Evolutionary conservation across 768 basidiomycete genomes (phyloP), one percentile per base, ranked within the genome.

Genomic region (Gyrodon lividus): DNA sequence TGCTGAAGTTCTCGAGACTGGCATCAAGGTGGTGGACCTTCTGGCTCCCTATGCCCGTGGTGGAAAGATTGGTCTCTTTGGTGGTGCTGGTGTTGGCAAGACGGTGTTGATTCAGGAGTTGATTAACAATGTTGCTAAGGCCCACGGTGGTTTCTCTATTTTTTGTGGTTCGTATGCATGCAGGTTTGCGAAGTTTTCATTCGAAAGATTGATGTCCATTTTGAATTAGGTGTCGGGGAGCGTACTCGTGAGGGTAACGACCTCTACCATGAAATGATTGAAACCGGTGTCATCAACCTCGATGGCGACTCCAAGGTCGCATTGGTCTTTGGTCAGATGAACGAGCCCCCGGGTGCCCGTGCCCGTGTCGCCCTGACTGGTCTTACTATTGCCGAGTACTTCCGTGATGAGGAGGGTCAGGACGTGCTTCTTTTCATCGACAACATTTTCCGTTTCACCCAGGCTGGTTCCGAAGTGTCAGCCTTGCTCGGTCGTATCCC

Each of bases 371-470:
- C 97, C 59, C 86, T 99, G 65, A 98, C 97, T 63, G 97, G 97
- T 75, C 79, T 99, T 54, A 99, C 97, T 69, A 98, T 98, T 63
- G 97, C 97, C 59, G 97, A 99, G 77, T 99, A 98, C 80, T 99
- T 99, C 97, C 95, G 97, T 86, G 97, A 99, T 66, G 96, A 98
- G 79, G 96, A 99, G 78, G 97, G 97, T 59, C 97, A 99, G 75
- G 97, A 99, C 74, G 97, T 99, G 81, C 83, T 99, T 71, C 87
- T 99, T 70, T 99, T 99, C 84, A 99, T 99, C 71, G 97, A 99
- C 89, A 99, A 99, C 86, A 99, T 99, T 77, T 99, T 99, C 97
- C 95, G 97, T 71, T 99, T 99, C 91, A 99, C 97, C 63, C 97
- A 98, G 75, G 97, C 97, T 68, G 97, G 97, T 87, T 99, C 97